Base-by-base conservation (phyloP, 176 grass and related monocot genomes). In the barley (Hordeum vulgare) region DNA sequence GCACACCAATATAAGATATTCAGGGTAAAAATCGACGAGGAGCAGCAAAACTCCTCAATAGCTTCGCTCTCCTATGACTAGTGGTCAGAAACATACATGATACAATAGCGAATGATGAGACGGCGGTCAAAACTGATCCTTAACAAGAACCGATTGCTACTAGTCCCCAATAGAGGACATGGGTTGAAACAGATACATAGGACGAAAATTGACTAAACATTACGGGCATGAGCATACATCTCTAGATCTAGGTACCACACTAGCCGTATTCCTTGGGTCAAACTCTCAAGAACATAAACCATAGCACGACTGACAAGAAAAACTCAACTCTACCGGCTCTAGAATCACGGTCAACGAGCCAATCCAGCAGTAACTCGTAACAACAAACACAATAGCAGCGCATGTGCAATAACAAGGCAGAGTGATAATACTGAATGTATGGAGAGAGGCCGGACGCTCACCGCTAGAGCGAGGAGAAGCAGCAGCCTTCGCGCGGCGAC, bases 381-480 rank as follows among this genome's bases (percentile, higher is more conserved):
- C 26, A 7, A 53, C 17, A 51, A 0, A 51, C 3, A 20, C 6
- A 1, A 61, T 57, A 24, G 4, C 1, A 60, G 9, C 5, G 25
- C 3, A 17, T n/a, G n/a, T n/a, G n/a, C 13, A 15, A 2, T 4
- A 40, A 61, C 13, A 14, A 0, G 26, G 26, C 9, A n/a, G n/a
- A n/a, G n/a, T n/a, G n/a, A n/a, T n/a, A n/a, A n/a, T n/a, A 27
- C 24, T 12, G 24, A 11, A 13, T 11, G 13, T 11, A 10, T 7
- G 15, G 14, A 36, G 1, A 4, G 44, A 36, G 23, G 24, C 4
- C 33, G 21, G 37, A 49, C 2, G 61, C 83, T 86, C 27, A 90
- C 88, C 73, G 83, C 79, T 24, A 90, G 83, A 26, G 73, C 72
- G 65, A 86, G 78, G 21, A 86, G 28, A 70, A 56, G 56, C 20